Evolutionary conservation across 192 early-diverging fungal species (phyloP), one percentile per base, ranked within the genome.

Genomic region (Backusella sp.): DNA sequence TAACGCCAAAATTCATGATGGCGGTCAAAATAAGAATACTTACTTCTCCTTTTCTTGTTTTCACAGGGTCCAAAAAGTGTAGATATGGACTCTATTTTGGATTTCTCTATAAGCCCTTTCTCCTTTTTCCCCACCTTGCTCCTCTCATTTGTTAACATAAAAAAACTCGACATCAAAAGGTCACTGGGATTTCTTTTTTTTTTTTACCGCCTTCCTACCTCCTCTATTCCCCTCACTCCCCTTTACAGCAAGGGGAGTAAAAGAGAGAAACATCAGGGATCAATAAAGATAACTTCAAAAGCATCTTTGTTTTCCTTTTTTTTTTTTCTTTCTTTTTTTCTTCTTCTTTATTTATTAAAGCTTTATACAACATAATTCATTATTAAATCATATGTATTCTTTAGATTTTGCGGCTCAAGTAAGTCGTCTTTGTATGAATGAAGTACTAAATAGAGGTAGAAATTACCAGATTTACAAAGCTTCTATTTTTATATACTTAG

Each of bases 381-480:
- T 53, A 53, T 21, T 59, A 23, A 59, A 59, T 21, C 30, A n/a
- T 19, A 53, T 59, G 53, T 75, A 75, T 17, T 68, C 74, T 19
- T 75, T 75, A 21, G 37, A 75, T 44, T 67, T 68, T 34, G 74
- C 74, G 32, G 74, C 66, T 15, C 41, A 75, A 32, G 74, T 67
- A 68, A 66, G 44, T 68, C 74, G 66, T 67, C 44, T 75, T 49
- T 75, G 74, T 69, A 75, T 75, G 74, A 44, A 75, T 49, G 74
- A 68, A 36, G 68, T 75, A 39, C 32, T 37, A 34, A 44, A 75
- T 49, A 66, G 74, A 75, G 74, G 74, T 75, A 75, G 30, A 39
- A 53, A 59, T 59, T 59, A 26, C 34, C 67, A 68, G 36, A 59
- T 59, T 59, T 59, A 59, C 53, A 59, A 56, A 26, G 6, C 7